A percentile compares a stretch with the other conserved stretches of the same genome.
These are phyloP conservation scores for Limnomonas spitsbergensis DNA, from an alignment of 139 green algal genomes.

Conservation along the genomic window DNA sequence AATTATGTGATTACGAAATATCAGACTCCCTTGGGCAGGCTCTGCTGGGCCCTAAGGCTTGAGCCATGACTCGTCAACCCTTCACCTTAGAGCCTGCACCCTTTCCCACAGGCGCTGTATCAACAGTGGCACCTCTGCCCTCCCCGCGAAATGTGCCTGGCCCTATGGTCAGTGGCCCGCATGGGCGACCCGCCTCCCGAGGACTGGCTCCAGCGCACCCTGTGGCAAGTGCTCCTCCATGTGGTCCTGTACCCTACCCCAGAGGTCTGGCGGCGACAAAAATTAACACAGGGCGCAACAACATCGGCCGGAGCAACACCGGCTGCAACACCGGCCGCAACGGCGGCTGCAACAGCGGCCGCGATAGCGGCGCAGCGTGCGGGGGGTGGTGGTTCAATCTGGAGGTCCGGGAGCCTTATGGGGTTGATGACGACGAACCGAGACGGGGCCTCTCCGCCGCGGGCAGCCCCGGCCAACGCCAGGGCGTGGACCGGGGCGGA, in stretches of 20 bases:
- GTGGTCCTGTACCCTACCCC: background rate
- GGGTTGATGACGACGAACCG: background rate
- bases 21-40: too few relatives aligned
- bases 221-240: background rate
- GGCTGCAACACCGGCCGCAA: slow-evolving; percentile 5
- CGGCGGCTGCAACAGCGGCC: background rate
- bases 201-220: background rate
- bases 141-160: background rate
- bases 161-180: background rate
- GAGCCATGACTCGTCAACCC: background rate
- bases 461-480: background rate
- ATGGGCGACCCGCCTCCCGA: background rate
- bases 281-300: background rate
- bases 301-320: background rate
- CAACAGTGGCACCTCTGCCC: background rate
- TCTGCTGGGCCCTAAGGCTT: too few relatives aligned
- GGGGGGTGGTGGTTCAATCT: background rate
- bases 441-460: background rate
- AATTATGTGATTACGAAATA: too few relatives aligned
- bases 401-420: background rate
- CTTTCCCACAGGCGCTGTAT: background rate
- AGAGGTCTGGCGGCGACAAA: background rate
- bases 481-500: background rate
- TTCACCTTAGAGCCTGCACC: background rate
- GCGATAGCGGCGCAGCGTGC: background rate